Evolutionary conservation across 1,284 basidiomycete genomes (phyloP), one percentile per base, ranked within the genome.

Genomic region (Ustilago xerochloae): DNA sequence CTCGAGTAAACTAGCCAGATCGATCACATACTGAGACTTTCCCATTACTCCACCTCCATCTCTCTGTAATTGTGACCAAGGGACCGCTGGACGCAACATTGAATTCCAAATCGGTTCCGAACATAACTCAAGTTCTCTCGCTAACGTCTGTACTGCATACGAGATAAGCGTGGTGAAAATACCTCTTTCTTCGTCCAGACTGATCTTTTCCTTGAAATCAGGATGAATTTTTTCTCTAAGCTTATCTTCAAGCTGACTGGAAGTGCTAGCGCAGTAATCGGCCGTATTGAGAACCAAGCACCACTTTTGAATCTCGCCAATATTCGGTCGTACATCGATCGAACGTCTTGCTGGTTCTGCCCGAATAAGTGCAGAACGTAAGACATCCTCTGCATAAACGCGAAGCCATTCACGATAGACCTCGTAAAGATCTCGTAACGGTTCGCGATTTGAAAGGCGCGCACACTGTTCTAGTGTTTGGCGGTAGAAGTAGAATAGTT

Each of bases 401-500:
- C 90, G 90, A 24, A 99, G 87, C 94, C 95, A 98, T 84, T 97
- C 97, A 81, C 90, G 92, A 82, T 94, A 94, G 15, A 84, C 80
- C 24, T 59, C 50, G 41, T 61, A 77, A 4, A 84, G 64, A 51
- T 81, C 79, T n/a, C 74, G 67, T 22, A 84, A 57, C 18, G 81
- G 75, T 46, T 79, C 79, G 8, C 76, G 67, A 26, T 77, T 81
- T n/a, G 78, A 78, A 3, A 83, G 65, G n/a, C 72, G 93, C 1
- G 93, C 91, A 82, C 95, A 98, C 82, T 94, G 92, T 63, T 99
- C 97, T 46, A 99, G 86, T 43, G 91, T 94, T 82, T 97, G 94
- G 0, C 91, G 93, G 83, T 99, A 99, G 85, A 97, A 94, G 85
- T 96, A 96, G 87, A 99, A 99, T 35, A 99, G 86, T 81, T 99